Base-by-base conservation (phyloP, 2,329 filamentous ascomycete genomes). In the Lachnellula subtilissima region DNA sequence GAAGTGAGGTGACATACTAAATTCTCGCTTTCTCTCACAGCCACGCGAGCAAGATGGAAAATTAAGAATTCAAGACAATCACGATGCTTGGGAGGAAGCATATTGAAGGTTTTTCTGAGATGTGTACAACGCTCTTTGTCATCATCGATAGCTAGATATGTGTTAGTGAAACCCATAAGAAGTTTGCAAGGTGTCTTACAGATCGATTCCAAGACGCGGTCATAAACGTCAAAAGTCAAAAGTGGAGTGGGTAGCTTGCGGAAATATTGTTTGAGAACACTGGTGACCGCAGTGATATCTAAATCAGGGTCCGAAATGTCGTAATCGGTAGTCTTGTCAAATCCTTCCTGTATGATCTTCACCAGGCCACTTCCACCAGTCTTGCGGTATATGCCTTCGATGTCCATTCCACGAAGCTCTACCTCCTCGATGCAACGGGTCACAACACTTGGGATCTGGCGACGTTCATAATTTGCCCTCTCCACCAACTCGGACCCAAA, bases 361-460 rank as follows among this genome's bases (percentile, higher is more conserved):
- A 96, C 88, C 71, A 95, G 91, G 8, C 89, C 91, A 66, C 88
- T 91, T 63, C 92, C 94, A 55, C 94, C 94, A 50, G 92, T 96
- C 79, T 99, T 99, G 68, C 94, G 86, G 75, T 99, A 99, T 65
- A 99, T 96, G 60, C 94, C 94, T 75, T 97, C 94, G 64, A 95
- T 84, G 67, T 97, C 92, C 90, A 99, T 96, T 73, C 93, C 94
- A 70, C 94, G 86, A 22, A 94, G 76, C 72, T 99, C 94, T 40
- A 99, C 94, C 74, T 99, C 93, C 70, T 96, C 90, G 64, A 99
- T 96, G 73, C 94, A 99, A 48, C 91, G 88, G 48, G 86, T 93
- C 45, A 99, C 89, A 28, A 99, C 89, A 60, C 85, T 87, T 48
- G 94, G 94, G 59, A 99, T 93, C 66, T 93, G 86, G 52, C 89